Base-by-base conservation (phyloP, 1,284 basidiomycete species). In the Boletus holoroseus region DNA sequence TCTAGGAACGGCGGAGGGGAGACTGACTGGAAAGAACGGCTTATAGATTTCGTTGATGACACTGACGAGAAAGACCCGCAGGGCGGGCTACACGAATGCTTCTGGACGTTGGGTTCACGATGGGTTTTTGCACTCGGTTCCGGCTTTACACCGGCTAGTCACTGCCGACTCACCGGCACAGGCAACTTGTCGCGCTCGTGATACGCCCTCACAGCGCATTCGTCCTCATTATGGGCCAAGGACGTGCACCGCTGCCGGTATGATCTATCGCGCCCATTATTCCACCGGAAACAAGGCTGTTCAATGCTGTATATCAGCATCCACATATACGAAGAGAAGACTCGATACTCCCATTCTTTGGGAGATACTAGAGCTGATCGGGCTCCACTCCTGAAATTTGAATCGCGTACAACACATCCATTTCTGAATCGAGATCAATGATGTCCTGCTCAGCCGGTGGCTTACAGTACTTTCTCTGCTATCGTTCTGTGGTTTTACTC, bases 81-180 rank as follows among this genome's bases (percentile, higher is more conserved):
- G 16, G 32, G 35, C n/a, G 31, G 20, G 35, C 9, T 16, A 18
- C 22, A 8, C n/a, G n/a, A n/a, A 26, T 12, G 9, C 26, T 42
- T 3, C 15, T 22, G 15, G 15, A 8, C 20, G 22, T 9, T 27
- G 37, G 22, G 39, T 43, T 44, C 40, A 47, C 43, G 44, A 36
- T 37, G 7, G 1, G 7, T 27, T 36, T 39, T 16, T 45, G 13
- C 55, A 24, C 15, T 39, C 50, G 55, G 60, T 24, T 45, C 60
- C 55, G 58, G 60, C 30, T 39, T 20, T 34, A 32, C 39, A 24
- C 28, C 15, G 44, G 47, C 24, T 28, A 11, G 26, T 32, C 40
- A n/a, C n/a, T n/a, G n/a, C n/a, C n/a, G n/a, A n/a, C n/a, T n/a
- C n/a, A 22, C 24, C 16, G 28, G 32, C 37, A 40, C 30, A 8